Evolutionary conservation across 75 land plant genomes (phyloP).

Genomic region (Gnetum montanum): DNA sequence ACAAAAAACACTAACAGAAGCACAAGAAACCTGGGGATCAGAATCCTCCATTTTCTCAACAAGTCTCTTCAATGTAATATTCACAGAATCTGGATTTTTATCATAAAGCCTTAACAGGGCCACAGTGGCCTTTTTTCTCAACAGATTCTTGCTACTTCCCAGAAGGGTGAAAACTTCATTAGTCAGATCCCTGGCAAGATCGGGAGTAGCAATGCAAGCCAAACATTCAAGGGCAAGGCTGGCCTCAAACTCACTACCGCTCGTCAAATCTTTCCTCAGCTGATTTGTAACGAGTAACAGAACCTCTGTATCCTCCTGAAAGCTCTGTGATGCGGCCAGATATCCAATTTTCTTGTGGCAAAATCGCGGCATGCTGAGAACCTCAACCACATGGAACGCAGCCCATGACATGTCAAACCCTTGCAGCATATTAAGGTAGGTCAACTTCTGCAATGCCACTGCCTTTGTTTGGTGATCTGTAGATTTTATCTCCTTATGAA

Average conservation of each 20-base stretch:
- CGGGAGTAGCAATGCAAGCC: constrained; percentile 31
- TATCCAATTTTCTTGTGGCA: constrained; percentile 51
- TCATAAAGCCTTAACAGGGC: constrained; percentile 39
- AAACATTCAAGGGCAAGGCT: constrained; percentile 50
- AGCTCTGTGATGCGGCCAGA: constrained; percentile 62
- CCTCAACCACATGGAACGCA: constrained; percentile 65
- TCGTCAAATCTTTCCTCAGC: constrained; percentile 59
- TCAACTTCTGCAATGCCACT: constrained; percentile 63
- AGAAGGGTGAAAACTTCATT: constrained; percentile 54
- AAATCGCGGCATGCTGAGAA: constrained; percentile 47
- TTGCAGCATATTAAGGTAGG: constrained; percentile 61
- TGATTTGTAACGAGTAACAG: constrained; percentile 60
- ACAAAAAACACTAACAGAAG: constrained; percentile 63
- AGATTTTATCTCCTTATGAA: constrained; percentile 68
- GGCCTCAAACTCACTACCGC: constrained; percentile 29
- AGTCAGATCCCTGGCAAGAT: constrained; percentile 57
- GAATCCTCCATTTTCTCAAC: constrained; percentile 65
- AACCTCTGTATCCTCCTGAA: constrained; percentile 47
- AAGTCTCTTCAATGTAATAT: constrained; percentile 57
- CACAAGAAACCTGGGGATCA: constrained; percentile 41
- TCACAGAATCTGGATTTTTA: constrained; percentile 52
- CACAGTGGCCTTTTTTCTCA: constrained; percentile 50
- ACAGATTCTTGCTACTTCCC: constrained; percentile 14
- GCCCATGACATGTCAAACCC: constrained; percentile 52
- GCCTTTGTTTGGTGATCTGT: constrained; percentile 61